phyloP scores from a whole-genome alignment of 441 rosid genomes.

The Iberis amara region DNA sequence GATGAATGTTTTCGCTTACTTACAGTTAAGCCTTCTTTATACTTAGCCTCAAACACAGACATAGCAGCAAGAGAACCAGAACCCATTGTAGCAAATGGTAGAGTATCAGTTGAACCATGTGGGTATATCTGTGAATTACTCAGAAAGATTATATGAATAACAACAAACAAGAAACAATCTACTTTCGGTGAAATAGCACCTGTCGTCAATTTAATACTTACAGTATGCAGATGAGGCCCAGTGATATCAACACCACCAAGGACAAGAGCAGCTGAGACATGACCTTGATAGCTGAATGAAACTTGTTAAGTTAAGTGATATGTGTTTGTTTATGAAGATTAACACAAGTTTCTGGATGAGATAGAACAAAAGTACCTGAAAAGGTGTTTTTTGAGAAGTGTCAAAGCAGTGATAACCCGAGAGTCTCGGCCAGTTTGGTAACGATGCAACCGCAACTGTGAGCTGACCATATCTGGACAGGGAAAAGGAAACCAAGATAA shows the following conservation, averaged over 20 bases:
- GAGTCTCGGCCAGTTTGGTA: constrained; percentile 91
- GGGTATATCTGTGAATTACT: constrained; percentile 89
- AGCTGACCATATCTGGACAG: constrained; percentile 85
- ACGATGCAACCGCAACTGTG: constrained; percentile 87
- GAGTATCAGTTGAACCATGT: constrained; percentile 89
- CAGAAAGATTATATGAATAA: constrained; percentile 26
- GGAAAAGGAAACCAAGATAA: constrained; percentile 3
- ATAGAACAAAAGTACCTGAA: constrained; percentile 49
- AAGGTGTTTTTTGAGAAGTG: constrained; percentile 88
- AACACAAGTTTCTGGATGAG: background rate
- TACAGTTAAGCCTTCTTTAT: constrained; percentile 84
- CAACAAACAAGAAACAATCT: background rate
- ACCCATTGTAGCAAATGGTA: constrained; percentile 97
- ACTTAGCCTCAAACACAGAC: constrained; percentile 85
- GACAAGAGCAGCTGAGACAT: constrained; percentile 85
- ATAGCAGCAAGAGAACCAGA: constrained; percentile 99
- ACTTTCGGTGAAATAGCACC: background rate
- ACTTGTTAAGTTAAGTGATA: constrained; percentile 28
- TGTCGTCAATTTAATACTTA: constrained; percentile 29
- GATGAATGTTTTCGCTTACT: constrained; percentile 30
- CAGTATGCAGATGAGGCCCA: constrained; percentile 94
- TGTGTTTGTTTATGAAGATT: constrained; percentile 1
- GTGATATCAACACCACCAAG: constrained; percentile 96
- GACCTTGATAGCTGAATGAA: constrained; percentile 75
- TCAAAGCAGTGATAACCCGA: constrained; percentile 82